These are phyloP conservation scores for Blastobotrys petasosporus DNA, from an alignment of 1,139 yeast species.

Conservation along the genomic window DNA sequence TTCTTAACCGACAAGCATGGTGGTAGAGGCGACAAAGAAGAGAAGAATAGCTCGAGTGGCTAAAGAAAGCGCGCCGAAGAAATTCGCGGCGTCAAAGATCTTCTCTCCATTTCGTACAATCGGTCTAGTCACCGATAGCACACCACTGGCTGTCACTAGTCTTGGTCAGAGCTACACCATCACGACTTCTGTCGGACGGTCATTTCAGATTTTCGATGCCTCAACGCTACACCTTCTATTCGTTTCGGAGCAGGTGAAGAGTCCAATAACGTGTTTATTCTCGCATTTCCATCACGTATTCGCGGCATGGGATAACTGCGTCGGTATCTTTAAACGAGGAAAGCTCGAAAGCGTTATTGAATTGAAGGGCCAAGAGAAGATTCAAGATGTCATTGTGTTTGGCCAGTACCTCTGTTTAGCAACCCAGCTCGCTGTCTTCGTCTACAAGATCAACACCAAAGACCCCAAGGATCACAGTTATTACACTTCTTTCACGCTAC, in stretches of 20 bases:
- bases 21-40: conserved; percentile 12
- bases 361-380: conserved; percentile 33
- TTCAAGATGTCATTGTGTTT: conserved; percentile 50
- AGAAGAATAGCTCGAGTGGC: conserved; percentile 16
- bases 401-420: conserved; percentile 74
- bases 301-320: conserved; percentile 64
- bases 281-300: conserved; percentile 83
- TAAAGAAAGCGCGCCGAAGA: conserved; percentile 8
- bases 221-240: conserved; percentile 78
- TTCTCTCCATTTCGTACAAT: conserved; percentile 48
- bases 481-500: conserved; percentile 58
- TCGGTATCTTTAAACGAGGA: conserved; percentile 85
- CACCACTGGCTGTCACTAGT: conserved; percentile 83
- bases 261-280: conserved; percentile 62
- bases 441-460: conserved; percentile 52
- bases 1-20: too few relatives aligned
- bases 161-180: conserved; percentile 83
- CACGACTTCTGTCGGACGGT: conserved; percentile 82
- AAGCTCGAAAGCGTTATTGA: conserved; percentile 52
- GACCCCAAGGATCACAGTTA: conserved; percentile 37
- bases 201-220: conserved; percentile 93
- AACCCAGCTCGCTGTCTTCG: conserved; percentile 48
- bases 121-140: conserved; percentile 50
- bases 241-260: conserved; percentile 76
- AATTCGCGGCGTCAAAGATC: conserved; percentile 18